Evolutionary conservation across 202 grass and related monocot genomes (phyloP), one percentile per base, ranked within the genome.

Genomic region (Zizania palustris): DNA sequence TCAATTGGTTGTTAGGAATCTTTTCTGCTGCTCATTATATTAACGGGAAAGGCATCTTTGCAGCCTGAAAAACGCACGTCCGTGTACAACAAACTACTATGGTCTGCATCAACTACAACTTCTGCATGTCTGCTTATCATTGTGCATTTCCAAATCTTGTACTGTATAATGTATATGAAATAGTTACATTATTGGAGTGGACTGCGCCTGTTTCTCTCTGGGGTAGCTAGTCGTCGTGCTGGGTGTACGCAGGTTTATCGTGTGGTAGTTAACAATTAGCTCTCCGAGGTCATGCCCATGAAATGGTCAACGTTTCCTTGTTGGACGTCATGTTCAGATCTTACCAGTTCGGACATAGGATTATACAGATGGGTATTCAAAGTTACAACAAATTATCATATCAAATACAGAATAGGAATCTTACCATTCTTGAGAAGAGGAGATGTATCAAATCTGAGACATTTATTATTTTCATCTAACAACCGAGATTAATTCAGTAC

Each of bases 261-360:
- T 71, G 41, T 13, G 21, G 81, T 22, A 43, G 82, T 72, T 67
- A 35, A 6, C 55, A 16, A 39, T 18, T 76, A 5, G 20, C 57
- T 59, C 57, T 69, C 34, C 56, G 19, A 51, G 5, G 50, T 21
- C 63, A 33, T 42, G 34, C 22, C 63, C 36, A 33, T 18, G 81
- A 88, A 67, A 41, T 20, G 60, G 86, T 84, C 82, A 88, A 67
- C 22, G 12, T 5, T 59, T 55, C 56, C 1, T 74, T 74, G 74
- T 72, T 79, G 68, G 79, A 55, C 57, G 59, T 58, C 82, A 77
- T 40, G 62, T 83, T 83, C 53, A 67, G 62, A 28, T 6, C 18
- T 9, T n/a, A 55, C 28, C 28, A 28, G 28, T 28, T 28, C 28
- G 28, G 28, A 28, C 28, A 28, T 28, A 28, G 28, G 28, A 28